Evolutionary conservation across 2,329 filamentous ascomycete species (phyloP).

Genomic region (Fusarium anguioides): DNA sequence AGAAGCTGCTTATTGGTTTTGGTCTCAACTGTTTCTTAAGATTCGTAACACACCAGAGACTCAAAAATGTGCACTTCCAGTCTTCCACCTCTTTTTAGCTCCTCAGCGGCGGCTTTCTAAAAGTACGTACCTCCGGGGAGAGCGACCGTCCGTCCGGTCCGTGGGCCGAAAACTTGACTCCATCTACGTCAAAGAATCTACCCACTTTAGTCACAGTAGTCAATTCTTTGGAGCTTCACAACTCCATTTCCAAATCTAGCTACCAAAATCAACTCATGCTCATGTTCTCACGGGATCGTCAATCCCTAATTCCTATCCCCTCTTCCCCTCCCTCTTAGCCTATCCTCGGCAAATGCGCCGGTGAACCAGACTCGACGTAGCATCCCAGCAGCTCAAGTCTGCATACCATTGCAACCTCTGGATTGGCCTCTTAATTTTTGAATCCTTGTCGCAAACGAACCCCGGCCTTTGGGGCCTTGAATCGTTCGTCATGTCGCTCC

Average conservation of each 20-base stretch:
- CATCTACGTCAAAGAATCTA: constrained; percentile 26
- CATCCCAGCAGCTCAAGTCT: constrained; percentile 13
- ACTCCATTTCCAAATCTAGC: constrained; percentile 31
- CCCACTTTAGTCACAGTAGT: background rate
- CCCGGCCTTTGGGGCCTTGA: constrained; percentile 28
- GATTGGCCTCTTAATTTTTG: constrained; percentile 23
- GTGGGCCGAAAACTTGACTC: constrained; percentile 23
- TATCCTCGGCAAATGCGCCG: constrained; percentile 40
- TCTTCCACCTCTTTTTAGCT: background rate
- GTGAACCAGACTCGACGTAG: constrained; percentile 33
- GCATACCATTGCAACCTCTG: constrained; percentile 1
- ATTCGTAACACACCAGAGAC: background rate
- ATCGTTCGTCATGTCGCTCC: constrained; percentile 36
- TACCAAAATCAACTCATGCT: constrained; percentile 17
- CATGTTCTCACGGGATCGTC: constrained; percentile 21
- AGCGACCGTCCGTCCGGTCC: constrained; percentile 17
- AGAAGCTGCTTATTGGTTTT: constrained; percentile 16
- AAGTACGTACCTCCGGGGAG: constrained; percentile 36
- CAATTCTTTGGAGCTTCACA: constrained; percentile 26
- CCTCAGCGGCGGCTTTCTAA: constrained; percentile 21
- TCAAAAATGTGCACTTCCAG: background rate
- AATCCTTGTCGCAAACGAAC: constrained; percentile 24
- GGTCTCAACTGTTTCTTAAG: background rate
- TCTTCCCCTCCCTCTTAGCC: constrained; percentile 1
- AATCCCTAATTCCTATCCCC: constrained; percentile 9